Evolutionary conservation across 495 filamentous ascomycete genomes (phyloP).

Genomic region (Poronia punctata): DNA sequence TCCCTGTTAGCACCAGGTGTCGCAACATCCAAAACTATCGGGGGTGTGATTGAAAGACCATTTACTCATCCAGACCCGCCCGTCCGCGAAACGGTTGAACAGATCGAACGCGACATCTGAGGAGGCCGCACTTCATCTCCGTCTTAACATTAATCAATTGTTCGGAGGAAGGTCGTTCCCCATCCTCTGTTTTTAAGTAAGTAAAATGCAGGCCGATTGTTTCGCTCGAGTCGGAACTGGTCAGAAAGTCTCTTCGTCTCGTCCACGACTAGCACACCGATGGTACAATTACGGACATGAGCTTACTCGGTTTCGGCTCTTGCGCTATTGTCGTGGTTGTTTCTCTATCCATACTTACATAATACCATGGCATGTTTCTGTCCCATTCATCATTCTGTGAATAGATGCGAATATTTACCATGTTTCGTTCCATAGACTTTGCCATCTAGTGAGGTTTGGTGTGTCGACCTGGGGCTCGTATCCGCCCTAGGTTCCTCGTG

Average conservation of each 20-base stretch:
- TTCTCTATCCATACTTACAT: not conserved
- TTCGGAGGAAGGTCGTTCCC: not conserved
- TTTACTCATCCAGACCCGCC: no score
- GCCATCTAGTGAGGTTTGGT: conserved; percentile 10
- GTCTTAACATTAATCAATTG: not conserved
- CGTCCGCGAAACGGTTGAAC: no score
- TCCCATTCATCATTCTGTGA: not conserved
- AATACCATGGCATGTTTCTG: not conserved
- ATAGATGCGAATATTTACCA: conserved; percentile 16
- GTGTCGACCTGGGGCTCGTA: conserved; percentile 14
- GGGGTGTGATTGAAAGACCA: no score
- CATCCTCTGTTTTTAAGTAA: conserved; percentile 2
- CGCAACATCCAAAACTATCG: no score
- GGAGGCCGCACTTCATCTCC: not conserved
- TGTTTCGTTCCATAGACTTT: conserved; percentile 15
- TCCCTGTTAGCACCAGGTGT: no score
- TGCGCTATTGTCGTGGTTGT: not conserved
- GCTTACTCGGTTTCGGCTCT: not conserved
- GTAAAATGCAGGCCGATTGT: conserved; percentile 4
- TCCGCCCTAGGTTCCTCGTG: conserved; percentile 15
- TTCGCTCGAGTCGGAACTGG: not conserved
- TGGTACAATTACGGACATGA: conserved; percentile 1
- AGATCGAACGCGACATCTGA: no score
- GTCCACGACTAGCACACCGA: conserved; percentile 1
- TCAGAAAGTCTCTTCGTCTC: conserved; percentile 1